Base-by-base conservation (phyloP, 768 basidiomycete genomes). In the Sarcomyxa edulis region DNA sequence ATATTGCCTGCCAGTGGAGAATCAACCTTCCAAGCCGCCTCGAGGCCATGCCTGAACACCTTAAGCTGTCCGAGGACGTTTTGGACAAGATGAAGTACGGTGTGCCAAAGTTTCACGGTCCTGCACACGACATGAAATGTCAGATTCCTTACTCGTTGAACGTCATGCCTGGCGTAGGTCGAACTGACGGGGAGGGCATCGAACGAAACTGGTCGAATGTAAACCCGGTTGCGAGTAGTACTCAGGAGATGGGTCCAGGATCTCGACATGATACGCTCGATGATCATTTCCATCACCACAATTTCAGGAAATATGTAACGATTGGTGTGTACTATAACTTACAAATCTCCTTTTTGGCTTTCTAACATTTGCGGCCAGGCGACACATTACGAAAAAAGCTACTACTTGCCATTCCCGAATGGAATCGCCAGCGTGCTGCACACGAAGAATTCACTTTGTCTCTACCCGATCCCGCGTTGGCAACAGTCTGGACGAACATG, bases 141-240 rank as follows among this genome's bases (percentile, higher is more conserved):
- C 46, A 45, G 8, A 18, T 38, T 0, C n/a, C 40, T 11, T 46
- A 25, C 32, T 66, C 60, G 0, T 48, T 68, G 21, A 60, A 64
- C 29, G 45, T 49, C 16, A 40, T 37, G 4, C 21, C 19, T 0
- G 50, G 56, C 1, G 46, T 46, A 19, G 58, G 54, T 5, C 47
- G 51, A 1, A 58, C 51, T 2, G 61, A 63, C 42, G 59, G 66
- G 0, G 63, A 69, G 31, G 62, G 46, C 1, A 52, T 58, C 0
- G 42, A 37, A 22, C 6, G 31, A 11, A 30, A 35, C 16, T 44
- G 43, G 43, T 16, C 39, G 14, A 25, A 28, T 18, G 15, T 44
- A 12, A 39, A 39, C 37, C 25, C 27, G 23, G 34, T 31, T 38
- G 22, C 44, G 5, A 3, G 14, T 12, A 41, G 40, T 32, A 44